Base-by-base conservation (phyloP, 2,329 filamentous ascomycete genomes). In the Botryotinia narcissicola region DNA sequence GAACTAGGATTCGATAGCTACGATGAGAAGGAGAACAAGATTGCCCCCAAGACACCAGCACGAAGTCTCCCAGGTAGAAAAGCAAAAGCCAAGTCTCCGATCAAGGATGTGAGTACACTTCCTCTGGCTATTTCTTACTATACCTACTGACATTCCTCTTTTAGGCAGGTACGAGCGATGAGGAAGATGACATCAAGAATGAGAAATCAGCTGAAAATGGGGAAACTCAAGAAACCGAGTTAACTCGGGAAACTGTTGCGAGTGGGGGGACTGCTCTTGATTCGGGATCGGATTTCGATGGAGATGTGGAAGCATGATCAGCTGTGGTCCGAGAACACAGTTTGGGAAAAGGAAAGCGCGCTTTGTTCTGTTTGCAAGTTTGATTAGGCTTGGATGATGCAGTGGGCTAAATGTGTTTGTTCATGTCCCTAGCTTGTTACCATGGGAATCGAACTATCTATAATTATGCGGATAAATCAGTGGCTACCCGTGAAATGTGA, bases 21-120 rank as follows among this genome's bases (percentile, higher is more conserved):
- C 14, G 60, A 71, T 18, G 35, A 71, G 44, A 46, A 63, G 18
- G 59, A 71, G 8, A 51, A n/a, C 1, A 64, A 54, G 44, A 18
- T 66, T 20, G 9, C 29, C 10, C 35, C 35, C 1, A n/a, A 66
- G 35, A 64, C n/a, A 25, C 60, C 70, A 25, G 14, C 25, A 54
- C 59, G 60, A 71, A 71, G 60, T 66, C 70, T 71, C 29, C 70
- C 70, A 25, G 35, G 42, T 10, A 71, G 70, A 40, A 63, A 63
- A 14, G 70, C 60, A 9, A 71, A 64, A 54, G 14, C 16, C 25
- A 71, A 18, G 35, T 22, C 70, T 25, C 70, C 35, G 10, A 71
- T 71, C 20, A 71, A 71, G 60, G 70, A 71, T 37, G 70, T 48
- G 32, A 64, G 70, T 14, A 57, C 9, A 9, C 29, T 4, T 16